Conservation (phyloP, 1,139 yeast genomes). For the Yamadazyma atmosphaerica region DNA sequence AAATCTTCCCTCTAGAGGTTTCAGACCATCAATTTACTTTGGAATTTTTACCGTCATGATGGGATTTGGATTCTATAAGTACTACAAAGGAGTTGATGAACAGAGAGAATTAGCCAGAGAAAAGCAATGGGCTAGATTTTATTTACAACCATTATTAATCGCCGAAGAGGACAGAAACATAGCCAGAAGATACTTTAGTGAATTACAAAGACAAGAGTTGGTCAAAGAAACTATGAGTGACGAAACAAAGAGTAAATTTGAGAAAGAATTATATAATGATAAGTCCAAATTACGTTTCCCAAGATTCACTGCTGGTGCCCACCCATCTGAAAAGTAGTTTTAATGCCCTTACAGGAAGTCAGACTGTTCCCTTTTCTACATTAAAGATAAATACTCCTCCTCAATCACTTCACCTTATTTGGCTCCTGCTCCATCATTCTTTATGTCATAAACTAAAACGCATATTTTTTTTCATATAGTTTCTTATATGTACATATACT, state of each 20-base stretch:
- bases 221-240: slow-evolving; percentile 46
- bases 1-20: slow-evolving; percentile 82
- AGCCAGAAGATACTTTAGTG: slow-evolving; percentile 71
- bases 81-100: slow-evolving; percentile 70
- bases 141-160: slow-evolving; percentile 69
- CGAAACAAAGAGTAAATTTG: slow-evolving; percentile 41
- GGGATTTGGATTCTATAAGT: slow-evolving; percentile 71
- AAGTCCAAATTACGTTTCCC: slow-evolving; percentile 49
- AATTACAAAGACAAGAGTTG: slow-evolving; percentile 65
- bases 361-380: background rate
- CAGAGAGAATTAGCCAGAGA: slow-evolving; percentile 77
- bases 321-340: slow-evolving; percentile 29
- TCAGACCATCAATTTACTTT: slow-evolving; percentile 73
- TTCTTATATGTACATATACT: slow-evolving; percentile 1
- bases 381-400: background rate
- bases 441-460: background rate
- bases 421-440: background rate
- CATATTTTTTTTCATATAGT: background rate
- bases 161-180: slow-evolving; percentile 83
- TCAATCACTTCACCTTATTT: background rate
- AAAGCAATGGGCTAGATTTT: slow-evolving; percentile 73
- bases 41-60: slow-evolving; percentile 63
- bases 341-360: background rate
- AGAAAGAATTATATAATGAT: slow-evolving; percentile 46
- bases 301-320: slow-evolving; percentile 42